These are phyloP conservation scores for Colletotrichum melonis DNA, from an alignment of 2,329 filamentous ascomycete genomes.

Conservation along the genomic window DNA sequence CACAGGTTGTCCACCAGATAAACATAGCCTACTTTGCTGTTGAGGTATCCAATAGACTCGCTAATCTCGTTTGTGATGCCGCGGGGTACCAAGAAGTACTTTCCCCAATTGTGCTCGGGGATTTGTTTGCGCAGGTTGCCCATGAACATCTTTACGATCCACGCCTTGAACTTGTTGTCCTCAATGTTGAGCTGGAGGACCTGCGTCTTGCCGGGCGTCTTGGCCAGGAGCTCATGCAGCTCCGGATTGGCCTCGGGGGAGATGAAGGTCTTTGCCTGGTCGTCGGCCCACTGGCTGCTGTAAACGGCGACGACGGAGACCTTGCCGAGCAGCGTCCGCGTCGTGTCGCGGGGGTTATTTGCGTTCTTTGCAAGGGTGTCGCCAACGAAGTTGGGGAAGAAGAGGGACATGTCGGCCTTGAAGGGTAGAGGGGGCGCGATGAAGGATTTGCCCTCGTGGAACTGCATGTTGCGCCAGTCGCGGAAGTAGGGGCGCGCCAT, in stretches of 20 bases:
- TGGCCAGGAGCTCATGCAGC: slow-evolving; percentile 71
- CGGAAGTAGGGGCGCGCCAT: slow-evolving; percentile 93
- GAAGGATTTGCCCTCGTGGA: slow-evolving; percentile 93
- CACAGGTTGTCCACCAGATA: slow-evolving; percentile 91
- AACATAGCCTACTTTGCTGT: slow-evolving; percentile 92
- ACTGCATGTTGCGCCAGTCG: slow-evolving; percentile 88
- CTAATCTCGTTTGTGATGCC: slow-evolving; percentile 71
- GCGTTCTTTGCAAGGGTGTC: slow-evolving; percentile 74
- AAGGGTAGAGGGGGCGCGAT: slow-evolving; percentile 87
- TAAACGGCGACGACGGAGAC: slow-evolving; percentile 85
- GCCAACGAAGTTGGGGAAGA: slow-evolving; percentile 92
- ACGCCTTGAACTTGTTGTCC: slow-evolving; percentile 77
- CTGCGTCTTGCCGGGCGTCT: slow-evolving; percentile 67
- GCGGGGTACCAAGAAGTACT: slow-evolving; percentile 70
- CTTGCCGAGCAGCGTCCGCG: slow-evolving; percentile 76
- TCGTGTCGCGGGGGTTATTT: slow-evolving; percentile 73
- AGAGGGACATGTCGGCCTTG: slow-evolving; percentile 83
- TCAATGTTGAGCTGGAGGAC: slow-evolving; percentile 90
- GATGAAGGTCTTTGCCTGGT: slow-evolving; percentile 80
- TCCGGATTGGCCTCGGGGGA: slow-evolving; percentile 73
- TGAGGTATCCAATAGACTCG: slow-evolving; percentile 77
- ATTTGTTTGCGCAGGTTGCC: slow-evolving; percentile 62
- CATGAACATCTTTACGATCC: slow-evolving; percentile 68
- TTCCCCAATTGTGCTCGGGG: slow-evolving; percentile 64
- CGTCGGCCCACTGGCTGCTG: slow-evolving; percentile 86